A percentile compares a stretch with the other conserved stretches of the same genome.
Evolutionary conservation across 768 basidiomycete species (phyloP).

Genomic region (Grammothele lineata): DNA sequence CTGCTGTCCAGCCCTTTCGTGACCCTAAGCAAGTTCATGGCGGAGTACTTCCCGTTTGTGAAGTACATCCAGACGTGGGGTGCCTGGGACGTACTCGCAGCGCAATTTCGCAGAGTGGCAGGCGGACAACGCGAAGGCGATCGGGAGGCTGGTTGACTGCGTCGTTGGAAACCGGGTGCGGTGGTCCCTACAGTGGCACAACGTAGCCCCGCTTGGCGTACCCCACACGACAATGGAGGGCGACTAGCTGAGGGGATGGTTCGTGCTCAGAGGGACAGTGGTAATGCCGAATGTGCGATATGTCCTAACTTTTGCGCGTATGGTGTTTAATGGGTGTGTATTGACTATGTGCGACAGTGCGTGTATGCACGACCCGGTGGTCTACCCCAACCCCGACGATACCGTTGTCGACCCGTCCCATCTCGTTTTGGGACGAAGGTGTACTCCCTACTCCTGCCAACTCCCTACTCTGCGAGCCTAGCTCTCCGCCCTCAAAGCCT

Average conservation of each 20-base stretch:
- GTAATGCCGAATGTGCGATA: conserved; percentile 24
- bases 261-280: conserved; percentile 21
- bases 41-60: no score
- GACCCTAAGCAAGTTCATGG: no score
- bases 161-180: conserved; percentile 14
- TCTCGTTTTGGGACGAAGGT: conserved; percentile 18
- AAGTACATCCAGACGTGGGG: no score
- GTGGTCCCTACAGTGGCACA: conserved; percentile 31
- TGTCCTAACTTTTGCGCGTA: conserved; percentile 7
- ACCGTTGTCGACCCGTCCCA: conserved; percentile 28
- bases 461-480: not conserved
- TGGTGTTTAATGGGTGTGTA: conserved; percentile 9
- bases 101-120: no score
- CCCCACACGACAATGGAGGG: conserved; percentile 16
- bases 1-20: no score
- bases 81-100: no score
- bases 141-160: conserved; percentile 20
- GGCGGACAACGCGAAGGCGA: no score
- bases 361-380: conserved; percentile 19
- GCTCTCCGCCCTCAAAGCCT: no score
- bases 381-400: conserved; percentile 24
- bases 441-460: not conserved
- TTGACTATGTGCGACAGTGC: not conserved
- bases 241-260: conserved; percentile 19
- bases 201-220: conserved; percentile 25